A percentile compares a stretch with the other conserved stretches of the same genome.
Evolutionary conservation across 108 stramenopile species (phyloP).

Genomic region (Cyclotella cryptica): DNA sequence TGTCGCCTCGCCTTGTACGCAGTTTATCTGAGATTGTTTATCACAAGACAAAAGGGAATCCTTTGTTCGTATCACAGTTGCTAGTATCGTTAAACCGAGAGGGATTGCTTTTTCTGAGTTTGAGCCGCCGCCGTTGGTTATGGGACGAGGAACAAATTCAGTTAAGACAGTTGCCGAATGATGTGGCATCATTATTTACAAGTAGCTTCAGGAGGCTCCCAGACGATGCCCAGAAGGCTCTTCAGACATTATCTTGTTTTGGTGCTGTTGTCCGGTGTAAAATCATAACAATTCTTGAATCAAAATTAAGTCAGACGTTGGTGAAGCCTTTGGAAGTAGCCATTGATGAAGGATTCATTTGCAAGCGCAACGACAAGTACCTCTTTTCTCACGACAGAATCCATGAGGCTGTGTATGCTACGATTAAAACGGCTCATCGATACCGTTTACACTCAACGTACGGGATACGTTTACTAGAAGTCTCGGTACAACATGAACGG

Average conservation of each 20-base stretch:
- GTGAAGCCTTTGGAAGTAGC: conserved; percentile 1
- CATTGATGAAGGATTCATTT: conserved; percentile 20
- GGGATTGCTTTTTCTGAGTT: conserved; percentile 5
- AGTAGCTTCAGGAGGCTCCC: conserved; percentile 18
- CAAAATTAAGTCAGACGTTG: background rate
- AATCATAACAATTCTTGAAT: conserved; percentile 14
- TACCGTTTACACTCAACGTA: conserved; percentile 4
- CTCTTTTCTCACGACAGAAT: conserved; percentile 23
- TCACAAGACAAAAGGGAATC: conserved; percentile 36
- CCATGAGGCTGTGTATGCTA: conserved; percentile 27
- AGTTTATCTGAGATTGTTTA: conserved; percentile 20
- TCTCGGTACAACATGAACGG: background rate
- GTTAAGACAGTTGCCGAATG: conserved; percentile 16
- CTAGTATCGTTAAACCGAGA: conserved; percentile 5
- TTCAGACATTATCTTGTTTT: conserved; percentile 20
- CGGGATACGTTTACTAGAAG: background rate
- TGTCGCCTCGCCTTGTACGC: conserved; percentile 19
- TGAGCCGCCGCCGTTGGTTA: conserved; percentile 17
- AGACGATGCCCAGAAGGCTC: background rate
- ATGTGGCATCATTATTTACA: conserved; percentile 13
- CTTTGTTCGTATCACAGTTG: conserved; percentile 24
- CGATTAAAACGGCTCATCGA: conserved; percentile 5
- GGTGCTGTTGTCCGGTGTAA: background rate
- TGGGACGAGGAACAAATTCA: too few species aligned
- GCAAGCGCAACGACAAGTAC: conserved; percentile 15